These are phyloP conservation scores for Fusarium lyarnte DNA, from an alignment of 2,329 filamentous ascomycete species.

Conservation along the genomic window DNA sequence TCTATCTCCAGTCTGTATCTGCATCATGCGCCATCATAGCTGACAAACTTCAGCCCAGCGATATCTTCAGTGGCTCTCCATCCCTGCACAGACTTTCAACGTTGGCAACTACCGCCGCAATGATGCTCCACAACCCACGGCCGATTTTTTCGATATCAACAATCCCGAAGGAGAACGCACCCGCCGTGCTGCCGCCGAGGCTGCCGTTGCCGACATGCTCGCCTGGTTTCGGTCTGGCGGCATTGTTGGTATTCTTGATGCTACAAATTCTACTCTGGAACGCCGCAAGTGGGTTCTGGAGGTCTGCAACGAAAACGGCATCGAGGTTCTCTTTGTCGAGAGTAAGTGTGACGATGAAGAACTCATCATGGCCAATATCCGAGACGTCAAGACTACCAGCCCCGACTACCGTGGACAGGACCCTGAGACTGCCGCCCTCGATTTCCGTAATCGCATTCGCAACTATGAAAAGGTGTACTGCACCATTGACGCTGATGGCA, in stretches of 20 bases:
- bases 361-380: slow-evolving; percentile 97
- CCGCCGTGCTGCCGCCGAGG: slow-evolving; percentile 87
- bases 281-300: slow-evolving; percentile 92
- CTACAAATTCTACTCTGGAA: slow-evolving; percentile 93
- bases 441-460: slow-evolving; percentile 93
- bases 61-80: slow-evolving; percentile 96
- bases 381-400: slow-evolving; percentile 95
- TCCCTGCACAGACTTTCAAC: slow-evolving; percentile 94
- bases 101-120: slow-evolving; percentile 94
- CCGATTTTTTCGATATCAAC: slow-evolving; percentile 93
- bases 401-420: slow-evolving; percentile 96
- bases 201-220: slow-evolving; percentile 92
- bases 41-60: slow-evolving; percentile 72
- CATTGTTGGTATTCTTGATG: slow-evolving; percentile 92
- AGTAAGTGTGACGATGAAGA: slow-evolving; percentile 96
- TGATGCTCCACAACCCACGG: slow-evolving; percentile 87
- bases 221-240: slow-evolving; percentile 87
- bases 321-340: slow-evolving; percentile 96
- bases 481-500: slow-evolving; percentile 81
- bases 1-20: slow-evolving; percentile 3
- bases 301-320: slow-evolving; percentile 75
- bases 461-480: slow-evolving; percentile 99
- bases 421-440: slow-evolving; percentile 86
- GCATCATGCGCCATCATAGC: neutral
- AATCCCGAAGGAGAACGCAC: slow-evolving; percentile 92